These are phyloP conservation scores for Sambucus nigra DNA, from an alignment of 129 eudicot species.

Conservation along the genomic window DNA sequence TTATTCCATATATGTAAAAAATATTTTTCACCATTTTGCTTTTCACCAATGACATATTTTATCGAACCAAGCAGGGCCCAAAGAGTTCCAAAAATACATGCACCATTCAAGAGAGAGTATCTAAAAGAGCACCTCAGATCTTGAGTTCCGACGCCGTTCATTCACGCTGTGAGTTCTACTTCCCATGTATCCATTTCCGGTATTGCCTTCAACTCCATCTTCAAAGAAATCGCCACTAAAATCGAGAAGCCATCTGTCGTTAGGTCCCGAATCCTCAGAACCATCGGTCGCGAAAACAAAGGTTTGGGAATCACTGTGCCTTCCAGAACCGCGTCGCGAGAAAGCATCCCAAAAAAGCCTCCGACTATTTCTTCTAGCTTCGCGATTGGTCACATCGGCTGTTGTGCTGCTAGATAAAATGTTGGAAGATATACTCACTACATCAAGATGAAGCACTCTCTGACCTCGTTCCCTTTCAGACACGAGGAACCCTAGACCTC, in stretches of 20 bases:
- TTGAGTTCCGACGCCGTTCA: constrained; percentile 41
- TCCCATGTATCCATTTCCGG: constrained; percentile 22
- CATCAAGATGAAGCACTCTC: constrained; percentile 33
- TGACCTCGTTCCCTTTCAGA: constrained; percentile 35
- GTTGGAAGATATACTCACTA: constrained; percentile 32
- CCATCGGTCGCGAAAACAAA: constrained; percentile 32
- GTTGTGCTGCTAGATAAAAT: constrained; percentile 16
- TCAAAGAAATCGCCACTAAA: constrained; percentile 33
- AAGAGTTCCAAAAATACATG: background rate
- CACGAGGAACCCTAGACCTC: constrained; percentile 22
- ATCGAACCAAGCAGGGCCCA: too few relatives aligned
- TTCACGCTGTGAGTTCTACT: constrained; percentile 28
- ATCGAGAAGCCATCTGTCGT: constrained; percentile 52
- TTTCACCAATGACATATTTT: too few relatives aligned
- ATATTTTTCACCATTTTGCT: too few relatives aligned
- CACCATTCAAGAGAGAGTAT: background rate
- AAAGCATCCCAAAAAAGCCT: constrained; percentile 68
- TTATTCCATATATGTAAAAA: too few relatives aligned
- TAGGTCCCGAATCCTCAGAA: constrained; percentile 34
- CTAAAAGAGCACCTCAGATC: constrained; percentile 41
- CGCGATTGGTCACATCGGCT: constrained; percentile 32
- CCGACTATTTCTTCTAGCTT: constrained; percentile 44
- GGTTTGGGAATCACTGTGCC: constrained; percentile 36
- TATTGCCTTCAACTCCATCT: constrained; percentile 29
- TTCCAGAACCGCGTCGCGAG: constrained; percentile 41